Base-by-base conservation (phyloP, 164 flowering plant genomes). In the Vitis rupestris region DNA sequence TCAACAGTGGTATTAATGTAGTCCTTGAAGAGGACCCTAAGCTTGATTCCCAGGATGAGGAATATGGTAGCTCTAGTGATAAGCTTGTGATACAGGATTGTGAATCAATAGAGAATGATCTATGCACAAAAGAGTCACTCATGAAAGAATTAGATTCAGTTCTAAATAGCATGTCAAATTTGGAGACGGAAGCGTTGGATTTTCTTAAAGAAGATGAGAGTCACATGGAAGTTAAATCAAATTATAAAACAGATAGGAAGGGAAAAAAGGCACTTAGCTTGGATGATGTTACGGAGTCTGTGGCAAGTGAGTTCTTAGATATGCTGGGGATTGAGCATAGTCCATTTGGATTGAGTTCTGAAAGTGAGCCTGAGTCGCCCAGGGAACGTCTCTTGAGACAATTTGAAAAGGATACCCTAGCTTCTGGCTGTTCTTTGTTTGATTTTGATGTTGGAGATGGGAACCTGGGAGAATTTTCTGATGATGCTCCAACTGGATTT, bases 301-400 rank as follows among this genome's bases (percentile, higher is more conserved):
- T 91, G 60, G 99, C 88, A 19, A 80, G 71, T 70, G 99, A 96
- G 64, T 96, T 96, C 79, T 80, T 93, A 69, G 72, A 71, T 53
- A 87, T 93, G 91, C 82, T 96, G 47, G 97, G 89, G 17, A 82
- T 90, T 63, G 97, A 90, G 64, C 88, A 87, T 53, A 83, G 92
- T 79, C 94, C 93, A 57, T 80, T 86, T 70, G 81, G 84, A 44
- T 59, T 79, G 78, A 87, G 90, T 79, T 90, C 95, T 57, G 88
- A 83, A 61, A 87, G 95, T 82, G 95, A 92, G 62, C 88, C 94
- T 11, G 98, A 91, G 65, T 95, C 98, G 27, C 99, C 98, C 3
- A 83, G 99, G 74, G 97, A 88, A 76, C 87, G 84, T n/a, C 79
- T 96, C 11, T 80, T 87, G 70, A 87, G 93, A 71, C 86, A 93